Conservation (phyloP, 371 early-diverging fungal genomes). For the Smittium mucronatum region DNA sequence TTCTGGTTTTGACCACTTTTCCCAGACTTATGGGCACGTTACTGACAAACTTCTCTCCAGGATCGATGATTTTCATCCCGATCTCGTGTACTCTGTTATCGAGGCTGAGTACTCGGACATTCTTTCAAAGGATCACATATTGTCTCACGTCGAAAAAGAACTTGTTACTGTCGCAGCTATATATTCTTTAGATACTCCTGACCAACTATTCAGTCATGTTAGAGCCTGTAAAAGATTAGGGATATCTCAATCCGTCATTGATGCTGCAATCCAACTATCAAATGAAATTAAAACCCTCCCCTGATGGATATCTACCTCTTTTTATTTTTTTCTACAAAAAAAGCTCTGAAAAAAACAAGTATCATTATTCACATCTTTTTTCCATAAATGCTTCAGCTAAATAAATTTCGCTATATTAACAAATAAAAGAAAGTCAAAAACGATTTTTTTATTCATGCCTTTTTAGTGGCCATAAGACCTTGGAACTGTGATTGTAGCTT, state of each 20-base stretch:
- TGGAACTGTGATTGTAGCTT: slow-evolving; percentile 37
- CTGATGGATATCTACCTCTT: background rate
- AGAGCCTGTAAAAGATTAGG: slow-evolving; percentile 24
- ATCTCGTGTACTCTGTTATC: background rate
- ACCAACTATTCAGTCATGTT: slow-evolving; percentile 38
- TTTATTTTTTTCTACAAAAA: background rate
- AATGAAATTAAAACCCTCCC: background rate
- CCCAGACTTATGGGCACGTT: background rate
- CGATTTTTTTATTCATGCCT: too few relatives aligned
- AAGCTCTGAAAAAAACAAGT: background rate
- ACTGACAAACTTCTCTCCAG: background rate
- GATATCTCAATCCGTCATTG: slow-evolving; percentile 17
- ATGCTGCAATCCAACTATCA: slow-evolving; percentile 16
- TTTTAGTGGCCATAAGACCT: slow-evolving; percentile 8
- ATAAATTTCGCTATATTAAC: background rate
- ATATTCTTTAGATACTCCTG: slow-evolving; percentile 35
- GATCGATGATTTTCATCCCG: background rate
- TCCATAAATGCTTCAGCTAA: background rate
- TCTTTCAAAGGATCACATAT: background rate
- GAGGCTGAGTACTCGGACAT: background rate
- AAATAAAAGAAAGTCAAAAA: background rate
- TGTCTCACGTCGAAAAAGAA: slow-evolving; percentile 26
- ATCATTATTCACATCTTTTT: background rate
- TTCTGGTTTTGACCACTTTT: background rate
- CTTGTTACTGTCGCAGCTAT: slow-evolving; percentile 36